phyloP scores from a whole-genome alignment of 805 yeast genomes.

The Nakazawaea peltata region DNA sequence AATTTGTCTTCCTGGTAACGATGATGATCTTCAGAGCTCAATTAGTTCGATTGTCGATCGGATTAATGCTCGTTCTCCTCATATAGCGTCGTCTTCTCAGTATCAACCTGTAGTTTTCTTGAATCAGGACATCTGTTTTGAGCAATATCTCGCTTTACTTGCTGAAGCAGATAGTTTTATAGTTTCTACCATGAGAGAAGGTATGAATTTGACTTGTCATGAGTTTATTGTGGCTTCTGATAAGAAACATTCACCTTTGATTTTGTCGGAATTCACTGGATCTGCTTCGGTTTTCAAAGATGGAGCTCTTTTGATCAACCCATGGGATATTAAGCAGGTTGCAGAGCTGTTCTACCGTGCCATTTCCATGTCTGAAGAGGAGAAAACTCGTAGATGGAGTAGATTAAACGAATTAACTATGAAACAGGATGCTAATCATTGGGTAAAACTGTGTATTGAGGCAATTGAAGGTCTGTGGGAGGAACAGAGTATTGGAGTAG shows the following conservation, averaged over 20 bases:
- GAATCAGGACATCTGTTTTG: conserved; percentile 83
- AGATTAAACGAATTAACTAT: conserved; percentile 48
- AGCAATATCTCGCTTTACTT: conserved; percentile 80
- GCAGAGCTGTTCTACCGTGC: conserved; percentile 56
- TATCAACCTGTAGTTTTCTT: conserved; percentile 81
- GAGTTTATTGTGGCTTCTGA: conserved; percentile 77
- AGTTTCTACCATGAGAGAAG: conserved; percentile 90
- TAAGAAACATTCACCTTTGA: conserved; percentile 68
- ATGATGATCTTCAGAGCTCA: conserved; percentile 60
- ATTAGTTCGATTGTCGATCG: conserved; percentile 73
- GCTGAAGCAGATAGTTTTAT: conserved; percentile 83
- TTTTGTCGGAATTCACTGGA: conserved; percentile 91
- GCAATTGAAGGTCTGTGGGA: conserved; percentile 47
- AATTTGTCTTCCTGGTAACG: conserved; percentile 57
- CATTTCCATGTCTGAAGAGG: conserved; percentile 56
- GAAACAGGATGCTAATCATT: conserved; percentile 61
- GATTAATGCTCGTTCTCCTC: conserved; percentile 69
- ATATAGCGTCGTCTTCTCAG: conserved; percentile 45
- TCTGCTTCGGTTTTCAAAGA: conserved; percentile 70
- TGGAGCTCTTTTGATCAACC: conserved; percentile 77
- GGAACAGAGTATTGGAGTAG: conserved; percentile 21
- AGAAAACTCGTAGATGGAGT: conserved; percentile 55
- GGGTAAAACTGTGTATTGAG: conserved; percentile 57
- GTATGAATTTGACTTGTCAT: conserved; percentile 94
- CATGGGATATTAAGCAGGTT: conserved; percentile 75